These are phyloP conservation scores for Myrica gale DNA, from an alignment of 306 rosid genomes.

Conservation along the genomic window DNA sequence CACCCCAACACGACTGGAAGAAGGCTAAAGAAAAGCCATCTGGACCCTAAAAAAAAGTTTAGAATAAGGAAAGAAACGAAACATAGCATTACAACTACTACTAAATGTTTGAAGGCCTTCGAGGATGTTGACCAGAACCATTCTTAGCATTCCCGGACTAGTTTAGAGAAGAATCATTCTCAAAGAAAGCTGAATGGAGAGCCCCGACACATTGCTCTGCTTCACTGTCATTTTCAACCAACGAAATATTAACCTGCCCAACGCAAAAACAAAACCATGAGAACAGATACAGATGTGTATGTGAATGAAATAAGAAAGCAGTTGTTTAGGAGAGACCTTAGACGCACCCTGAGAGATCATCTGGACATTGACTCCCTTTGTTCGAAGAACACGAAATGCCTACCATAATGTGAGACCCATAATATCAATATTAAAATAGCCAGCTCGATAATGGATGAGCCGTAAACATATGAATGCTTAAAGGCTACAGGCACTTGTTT, in stretches of 20 bases:
- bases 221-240: conserved; percentile 80
- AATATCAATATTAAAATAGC: conserved; percentile 12
- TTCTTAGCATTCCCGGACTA: conserved; percentile 35
- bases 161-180: conserved; percentile 33
- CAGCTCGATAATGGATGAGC: conserved; percentile 14
- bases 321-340: conserved; percentile 55
- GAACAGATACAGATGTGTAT: conserved; percentile 6
- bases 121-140: conserved; percentile 32
- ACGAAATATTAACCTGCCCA: conserved; percentile 80
- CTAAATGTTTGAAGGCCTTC: not conserved
- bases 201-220: conserved; percentile 84
- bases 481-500: not conserved
- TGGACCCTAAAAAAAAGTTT: too few species aligned
- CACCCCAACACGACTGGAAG: too few species aligned
- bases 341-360: conserved; percentile 99
- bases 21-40: too few species aligned
- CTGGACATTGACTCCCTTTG: conserved; percentile 85
- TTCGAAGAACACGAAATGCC: conserved; percentile 80
- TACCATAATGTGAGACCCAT: conserved; percentile 35
- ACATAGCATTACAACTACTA: not conserved
- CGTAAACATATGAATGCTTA: conserved; percentile 7
- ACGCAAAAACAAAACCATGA: conserved; percentile 19
- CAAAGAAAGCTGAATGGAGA: conserved; percentile 78
- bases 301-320: conserved; percentile 2
- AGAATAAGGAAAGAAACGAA: not conserved